These are phyloP conservation scores for Rhodotorula diobovata DNA, from an alignment of 768 basidiomycete species.

Conservation along the genomic window DNA sequence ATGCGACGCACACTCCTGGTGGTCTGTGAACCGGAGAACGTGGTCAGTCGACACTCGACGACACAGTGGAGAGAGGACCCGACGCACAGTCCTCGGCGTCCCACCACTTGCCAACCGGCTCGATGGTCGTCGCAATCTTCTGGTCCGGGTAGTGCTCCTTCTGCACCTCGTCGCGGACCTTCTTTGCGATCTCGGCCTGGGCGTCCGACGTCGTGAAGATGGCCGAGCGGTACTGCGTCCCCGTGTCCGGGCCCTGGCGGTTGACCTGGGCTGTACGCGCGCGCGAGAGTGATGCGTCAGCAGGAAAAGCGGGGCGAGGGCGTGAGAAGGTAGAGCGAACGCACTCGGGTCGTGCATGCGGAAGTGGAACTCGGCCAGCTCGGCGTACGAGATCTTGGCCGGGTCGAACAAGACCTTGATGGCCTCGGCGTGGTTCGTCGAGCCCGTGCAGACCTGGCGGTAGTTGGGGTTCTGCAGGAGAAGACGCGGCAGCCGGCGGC, in stretches of 20 bases:
- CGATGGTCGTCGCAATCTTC: conserved; percentile 74
- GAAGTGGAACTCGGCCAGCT: conserved; percentile 59
- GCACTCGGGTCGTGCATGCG: conserved; percentile 46
- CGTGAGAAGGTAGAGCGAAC: background rate
- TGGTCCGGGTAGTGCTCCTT: conserved; percentile 70
- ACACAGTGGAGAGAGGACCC: too few species aligned
- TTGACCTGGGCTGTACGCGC: conserved; percentile 17
- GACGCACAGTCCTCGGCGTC: conserved; percentile 45
- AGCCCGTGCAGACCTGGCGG: conserved; percentile 68
- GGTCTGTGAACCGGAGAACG: background rate
- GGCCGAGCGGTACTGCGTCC: conserved; percentile 81
- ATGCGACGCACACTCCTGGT: conserved; percentile 59
- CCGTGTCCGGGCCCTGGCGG: conserved; percentile 41
- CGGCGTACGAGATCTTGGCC: conserved; percentile 66
- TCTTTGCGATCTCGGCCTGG: conserved; percentile 66
- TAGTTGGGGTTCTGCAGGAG: conserved; percentile 60
- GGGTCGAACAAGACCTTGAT: conserved; percentile 72
- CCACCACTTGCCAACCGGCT: conserved; percentile 69
- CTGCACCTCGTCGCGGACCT: conserved; percentile 77
- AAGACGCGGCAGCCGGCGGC: too few species aligned
- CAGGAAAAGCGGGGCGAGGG: too few species aligned
- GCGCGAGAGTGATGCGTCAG: background rate
- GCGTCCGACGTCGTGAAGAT: conserved; percentile 76
- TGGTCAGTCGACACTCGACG: background rate
- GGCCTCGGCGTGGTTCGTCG: conserved; percentile 84